Base-by-base conservation (phyloP, 2,329 filamentous ascomycete genomes). In the Ophiostoma quercus region DNA sequence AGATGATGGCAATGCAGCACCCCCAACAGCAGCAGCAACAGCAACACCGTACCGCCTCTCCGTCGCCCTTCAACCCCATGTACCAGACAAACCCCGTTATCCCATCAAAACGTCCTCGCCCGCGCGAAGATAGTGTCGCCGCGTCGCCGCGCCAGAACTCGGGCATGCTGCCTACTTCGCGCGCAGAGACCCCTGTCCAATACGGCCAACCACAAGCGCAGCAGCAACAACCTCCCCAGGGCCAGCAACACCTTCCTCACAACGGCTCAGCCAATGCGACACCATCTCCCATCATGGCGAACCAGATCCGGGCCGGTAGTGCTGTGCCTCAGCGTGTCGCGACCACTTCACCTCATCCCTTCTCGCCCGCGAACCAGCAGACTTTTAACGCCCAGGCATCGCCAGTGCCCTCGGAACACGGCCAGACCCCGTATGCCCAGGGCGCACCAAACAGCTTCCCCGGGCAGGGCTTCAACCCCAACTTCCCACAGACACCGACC, bases 161-260 rank as follows among this genome's bases (percentile, higher is more conserved):
- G 5, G 87, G 87, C 73, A 91, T 91, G 80, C 80, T 92, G 39
- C 90, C 92, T 67, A 88, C 87, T 32, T 96, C 94, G 80, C 92
- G 94, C 79, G 94, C 94, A 75, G 94, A 97, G 78, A 98, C 94
- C 39, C 94, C 94, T 43, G 91, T 92, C 76, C 92, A 94, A 77
- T 78, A 91, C 89, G 77, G 85, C 84, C 71, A 86, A 22, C 67
- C 57, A 2, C 67, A 47, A 22, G 51, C 66, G 4, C 63, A 60
- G 16, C 69, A 66, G 32, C 69, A 86, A 86, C 73, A 85, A 87
- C 68, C 81, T 82, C 60, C 89, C 76, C 88, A 90, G 76, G 87
- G 87, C 70, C 96, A 94, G 9, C 66, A 51, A 72, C 94, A 97
- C 80, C 85, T 96, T 69, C 91, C 92, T 76, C 87, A 90, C 74